phyloP scores from a whole-genome alignment of 2,329 filamentous ascomycete genomes.

The Beauveria sp. region DNA sequence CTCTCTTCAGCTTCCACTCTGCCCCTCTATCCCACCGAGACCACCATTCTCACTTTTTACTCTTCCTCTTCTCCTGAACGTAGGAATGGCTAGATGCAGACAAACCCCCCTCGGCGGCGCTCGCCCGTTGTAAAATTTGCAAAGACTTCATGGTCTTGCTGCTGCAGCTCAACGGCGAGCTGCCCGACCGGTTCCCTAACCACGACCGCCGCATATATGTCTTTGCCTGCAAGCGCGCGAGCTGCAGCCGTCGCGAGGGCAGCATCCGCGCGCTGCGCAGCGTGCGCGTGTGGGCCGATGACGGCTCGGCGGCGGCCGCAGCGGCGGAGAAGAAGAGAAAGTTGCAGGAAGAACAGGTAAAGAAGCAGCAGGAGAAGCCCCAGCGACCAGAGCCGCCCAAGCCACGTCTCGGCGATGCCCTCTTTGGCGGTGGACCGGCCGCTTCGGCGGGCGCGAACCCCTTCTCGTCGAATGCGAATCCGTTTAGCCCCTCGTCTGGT shows the following conservation, averaged over 20 bases:
- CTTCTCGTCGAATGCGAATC: slow-evolving; percentile 48
- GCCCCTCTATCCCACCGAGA: slow-evolving; percentile 1
- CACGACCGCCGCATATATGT: slow-evolving; percentile 86
- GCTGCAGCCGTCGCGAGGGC: slow-evolving; percentile 75
- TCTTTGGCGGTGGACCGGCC: slow-evolving; percentile 58
- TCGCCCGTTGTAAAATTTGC: slow-evolving; percentile 84
- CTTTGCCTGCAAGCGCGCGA: slow-evolving; percentile 69
- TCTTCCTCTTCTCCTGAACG: neutral
- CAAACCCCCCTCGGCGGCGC: slow-evolving; percentile 62
- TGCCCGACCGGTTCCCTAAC: slow-evolving; percentile 77
- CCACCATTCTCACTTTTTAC: too few species aligned
- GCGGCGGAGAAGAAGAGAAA: slow-evolving; percentile 25
- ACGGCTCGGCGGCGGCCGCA: slow-evolving; percentile 19
- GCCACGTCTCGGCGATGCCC: slow-evolving; percentile 52
- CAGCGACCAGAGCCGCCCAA: slow-evolving; percentile 25
- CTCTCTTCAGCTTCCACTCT: neutral
- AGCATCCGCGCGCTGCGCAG: slow-evolving; percentile 71
- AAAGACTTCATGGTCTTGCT: slow-evolving; percentile 75
- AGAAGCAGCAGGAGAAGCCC: slow-evolving; percentile 22
- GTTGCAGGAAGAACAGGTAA: slow-evolving; percentile 24
- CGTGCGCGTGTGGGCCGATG: slow-evolving; percentile 46
- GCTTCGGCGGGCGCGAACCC: slow-evolving; percentile 43
- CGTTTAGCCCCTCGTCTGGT: slow-evolving; percentile 31
- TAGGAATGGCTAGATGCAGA: slow-evolving; percentile 79
- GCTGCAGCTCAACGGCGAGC: slow-evolving; percentile 83